Conservation (phyloP, 768 basidiomycete species). For the Hygrophoropsis aurantiaca region DNA sequence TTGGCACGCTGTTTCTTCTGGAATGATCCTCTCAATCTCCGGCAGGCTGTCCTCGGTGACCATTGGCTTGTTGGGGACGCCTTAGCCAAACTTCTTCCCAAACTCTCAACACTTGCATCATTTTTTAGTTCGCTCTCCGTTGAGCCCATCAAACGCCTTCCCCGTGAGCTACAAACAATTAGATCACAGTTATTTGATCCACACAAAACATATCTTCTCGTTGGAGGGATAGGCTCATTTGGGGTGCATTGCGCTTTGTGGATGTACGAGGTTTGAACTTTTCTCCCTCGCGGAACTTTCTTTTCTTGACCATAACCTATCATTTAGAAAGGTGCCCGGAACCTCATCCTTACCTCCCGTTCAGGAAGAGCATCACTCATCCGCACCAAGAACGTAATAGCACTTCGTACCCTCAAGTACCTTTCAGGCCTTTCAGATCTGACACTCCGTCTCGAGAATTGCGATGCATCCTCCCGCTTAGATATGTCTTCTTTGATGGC, state of each 20-base stretch:
- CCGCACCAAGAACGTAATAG: conserved; percentile 21
- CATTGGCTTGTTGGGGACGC: conserved; percentile 14
- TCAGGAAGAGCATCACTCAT: conserved; percentile 27
- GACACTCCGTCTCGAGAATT: conserved; percentile 27
- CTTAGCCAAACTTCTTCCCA: conserved; percentile 2
- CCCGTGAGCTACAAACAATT: not conserved
- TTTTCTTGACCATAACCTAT: not conserved
- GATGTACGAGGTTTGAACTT: conserved; percentile 37
- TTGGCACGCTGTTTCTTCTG: conserved; percentile 6
- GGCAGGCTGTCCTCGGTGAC: not conserved
- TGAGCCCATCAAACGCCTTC: not conserved
- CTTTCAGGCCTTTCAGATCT: conserved; percentile 29
- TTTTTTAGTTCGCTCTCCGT: not conserved
- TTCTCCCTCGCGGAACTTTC: not conserved
- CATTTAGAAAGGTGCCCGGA: conserved; percentile 35
- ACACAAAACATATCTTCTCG: conserved; percentile 33
- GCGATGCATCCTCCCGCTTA: conserved; percentile 25
- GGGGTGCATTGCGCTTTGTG: conserved; percentile 38
- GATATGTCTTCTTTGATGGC: conserved; percentile 20
- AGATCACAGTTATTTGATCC: conserved; percentile 20
- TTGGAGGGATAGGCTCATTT: conserved; percentile 41
- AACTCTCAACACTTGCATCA: not conserved
- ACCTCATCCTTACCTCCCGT: conserved; percentile 38
- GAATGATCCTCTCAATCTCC: conserved; percentile 4
- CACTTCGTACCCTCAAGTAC: conserved; percentile 26